Evolutionary conservation across 176 grass and related monocot genomes (phyloP), one percentile per base, ranked within the genome.

Genomic region (Neostapfia colusana): DNA sequence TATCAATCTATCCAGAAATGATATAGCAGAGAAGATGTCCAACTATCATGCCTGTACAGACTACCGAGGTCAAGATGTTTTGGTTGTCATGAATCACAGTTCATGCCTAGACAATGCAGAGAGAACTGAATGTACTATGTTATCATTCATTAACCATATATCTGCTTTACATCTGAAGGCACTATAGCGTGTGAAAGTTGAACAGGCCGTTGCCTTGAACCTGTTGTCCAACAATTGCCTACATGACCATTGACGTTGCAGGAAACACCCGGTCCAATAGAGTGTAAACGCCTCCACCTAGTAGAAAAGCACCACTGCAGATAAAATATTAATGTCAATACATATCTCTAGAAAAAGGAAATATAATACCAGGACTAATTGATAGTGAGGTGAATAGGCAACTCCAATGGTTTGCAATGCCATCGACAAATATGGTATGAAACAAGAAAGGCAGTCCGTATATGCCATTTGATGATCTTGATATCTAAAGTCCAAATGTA

Each of bases 241-340:
- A 83, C 83, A 93, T 89, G 43, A 65, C 88, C 94, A 97, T 97
- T 23, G 91, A 89, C 49, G 91, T 81, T 45, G 57, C 65, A 42
- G 94, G 94, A 72, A 93, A 93, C 65, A 91, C 23, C 79, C 81
- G 85, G 57, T 97, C 91, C 82, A 97, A 40, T 41, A 97, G 73
- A 36, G 94, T 93, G 66, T 93, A 97, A 65, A 97, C 45, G 48
- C 94, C 94, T 54, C 91, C 91, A 54, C 91, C 91, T 34, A 97
- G 82, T 62, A 97, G 75, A 84, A 97, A 92, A 17, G 91, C 66
- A 27, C 91, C 94, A 79, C 94, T 93, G 86, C 38, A 71, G 76
- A 76, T 6, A 53, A 72, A 74, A 44, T 70, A 7, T 67, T 56
- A 80, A 55, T 37, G 10, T 31, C 35, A 63, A 70, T 2, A 36